Conservation (phyloP, 192 early-diverging fungal species). For the Backusella sp. region DNA sequence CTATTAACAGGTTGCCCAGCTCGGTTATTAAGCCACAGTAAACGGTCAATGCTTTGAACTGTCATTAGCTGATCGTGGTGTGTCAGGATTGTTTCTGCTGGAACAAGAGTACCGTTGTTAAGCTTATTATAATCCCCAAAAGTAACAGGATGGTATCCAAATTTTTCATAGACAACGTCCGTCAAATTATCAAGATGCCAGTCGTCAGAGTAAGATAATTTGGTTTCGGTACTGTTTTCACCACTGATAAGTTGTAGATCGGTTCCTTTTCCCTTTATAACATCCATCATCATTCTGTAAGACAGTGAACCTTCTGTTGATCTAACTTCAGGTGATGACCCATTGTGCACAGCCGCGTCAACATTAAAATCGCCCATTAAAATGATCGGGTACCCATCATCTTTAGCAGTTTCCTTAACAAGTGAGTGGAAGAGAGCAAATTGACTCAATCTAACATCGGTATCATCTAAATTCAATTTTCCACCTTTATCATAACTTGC, state of each 20-base stretch:
- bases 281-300: constrained; percentile 57
- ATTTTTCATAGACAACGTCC: constrained; percentile 57
- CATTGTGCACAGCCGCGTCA: constrained; percentile 43
- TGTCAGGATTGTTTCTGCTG: constrained; percentile 61
- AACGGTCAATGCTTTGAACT: constrained; percentile 33
- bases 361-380: constrained; percentile 62
- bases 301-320: constrained; percentile 44
- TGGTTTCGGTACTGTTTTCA: not conserved
- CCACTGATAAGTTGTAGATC: not conserved
- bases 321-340: not conserved
- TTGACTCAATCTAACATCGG: constrained; percentile 60
- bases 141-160: constrained; percentile 73
- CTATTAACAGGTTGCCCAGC: not conserved
- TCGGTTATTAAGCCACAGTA: constrained; percentile 20
- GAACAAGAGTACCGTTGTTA: constrained; percentile 39
- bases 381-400: constrained; percentile 23
- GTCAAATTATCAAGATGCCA: constrained; percentile 8
- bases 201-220: not conserved
- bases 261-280: constrained; percentile 43
- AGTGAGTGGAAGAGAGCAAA: constrained; percentile 63
- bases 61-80: constrained; percentile 42
- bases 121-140: constrained; percentile 63
- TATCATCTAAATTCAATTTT: constrained; percentile 48
- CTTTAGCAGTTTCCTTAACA: constrained; percentile 46
- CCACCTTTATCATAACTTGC: constrained; percentile 61